Evolutionary conservation across 306 rosid species (phyloP).

Genomic region (Cajanus cajan): DNA sequence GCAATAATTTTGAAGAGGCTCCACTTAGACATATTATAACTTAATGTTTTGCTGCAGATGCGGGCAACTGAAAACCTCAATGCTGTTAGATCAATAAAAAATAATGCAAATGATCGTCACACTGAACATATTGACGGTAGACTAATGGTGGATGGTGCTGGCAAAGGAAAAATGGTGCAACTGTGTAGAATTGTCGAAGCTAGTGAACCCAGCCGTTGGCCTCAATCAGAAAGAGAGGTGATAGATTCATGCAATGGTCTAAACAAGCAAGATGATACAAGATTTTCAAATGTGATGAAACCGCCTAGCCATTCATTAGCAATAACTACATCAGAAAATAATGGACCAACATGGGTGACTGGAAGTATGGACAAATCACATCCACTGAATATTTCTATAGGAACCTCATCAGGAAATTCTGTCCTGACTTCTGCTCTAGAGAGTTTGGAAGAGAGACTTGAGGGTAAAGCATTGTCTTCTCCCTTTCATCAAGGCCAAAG

Average conservation of each 20-base stretch:
- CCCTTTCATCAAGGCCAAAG: slow-evolving; percentile 54
- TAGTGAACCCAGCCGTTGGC: slow-evolving; percentile 49
- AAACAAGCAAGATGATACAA: slow-evolving; percentile 43
- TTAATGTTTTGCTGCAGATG: slow-evolving; percentile 39
- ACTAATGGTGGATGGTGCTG: slow-evolving; percentile 35
- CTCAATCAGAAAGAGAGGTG: slow-evolving; percentile 49
- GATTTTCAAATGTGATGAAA: slow-evolving; percentile 50
- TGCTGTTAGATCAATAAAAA: slow-evolving; percentile 39
- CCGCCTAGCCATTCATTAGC: slow-evolving; percentile 42
- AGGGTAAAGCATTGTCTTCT: slow-evolving; percentile 53
- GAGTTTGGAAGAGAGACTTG: slow-evolving; percentile 50
- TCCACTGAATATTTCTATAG: slow-evolving; percentile 59
- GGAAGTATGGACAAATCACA: slow-evolving; percentile 44
- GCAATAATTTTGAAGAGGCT: background rate
- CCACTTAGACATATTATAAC: background rate
- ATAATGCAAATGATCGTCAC: slow-evolving; percentile 38
- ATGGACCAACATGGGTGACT: slow-evolving; percentile 46
- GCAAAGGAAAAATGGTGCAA: slow-evolving; percentile 67
- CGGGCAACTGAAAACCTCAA: slow-evolving; percentile 44
- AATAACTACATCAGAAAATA: slow-evolving; percentile 44
- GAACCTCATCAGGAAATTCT: slow-evolving; percentile 56
- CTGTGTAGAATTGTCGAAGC: slow-evolving; percentile 64
- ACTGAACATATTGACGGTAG: slow-evolving; percentile 43
- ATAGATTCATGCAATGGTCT: slow-evolving; percentile 41
- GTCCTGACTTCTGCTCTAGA: slow-evolving; percentile 51